Percentiles rank a stretch among this genome's conserved stretches.
These are phyloP conservation scores for Filobasidium uniguttulatum DNA, from an alignment of 1,284 basidiomycete species.

Conservation along the genomic window DNA sequence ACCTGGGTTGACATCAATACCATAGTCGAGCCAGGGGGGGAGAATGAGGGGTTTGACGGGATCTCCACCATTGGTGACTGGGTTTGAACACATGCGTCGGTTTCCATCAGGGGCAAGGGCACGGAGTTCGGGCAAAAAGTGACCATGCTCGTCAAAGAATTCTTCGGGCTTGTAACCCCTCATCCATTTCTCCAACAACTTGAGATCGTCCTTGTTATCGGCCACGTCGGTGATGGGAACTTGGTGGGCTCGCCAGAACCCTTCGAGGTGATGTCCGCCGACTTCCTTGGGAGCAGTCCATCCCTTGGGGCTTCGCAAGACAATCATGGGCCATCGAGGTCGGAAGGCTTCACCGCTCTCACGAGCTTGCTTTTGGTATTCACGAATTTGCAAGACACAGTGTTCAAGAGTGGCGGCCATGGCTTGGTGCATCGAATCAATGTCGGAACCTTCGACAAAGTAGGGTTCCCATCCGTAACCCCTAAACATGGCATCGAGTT, in stretches of 20 bases:
- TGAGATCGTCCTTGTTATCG: slow-evolving; percentile 19
- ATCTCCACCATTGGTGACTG: slow-evolving; percentile 44
- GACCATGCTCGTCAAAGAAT: slow-evolving; percentile 34
- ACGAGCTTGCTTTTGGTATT: slow-evolving; percentile 14
- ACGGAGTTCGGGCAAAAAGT: slow-evolving; percentile 43
- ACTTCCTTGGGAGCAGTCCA: slow-evolving; percentile 14
- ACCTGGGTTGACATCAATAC: slow-evolving; percentile 35
- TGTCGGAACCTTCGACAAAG: slow-evolving; percentile 27
- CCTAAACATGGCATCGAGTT: slow-evolving; percentile 23
- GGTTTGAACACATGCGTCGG: slow-evolving; percentile 23
- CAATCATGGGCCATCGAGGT: slow-evolving; percentile 17
- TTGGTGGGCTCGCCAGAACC: slow-evolving; percentile 15
- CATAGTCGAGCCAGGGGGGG: slow-evolving; percentile 50
- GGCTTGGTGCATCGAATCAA: slow-evolving; percentile 27
- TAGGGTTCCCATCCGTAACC: slow-evolving; percentile 29
- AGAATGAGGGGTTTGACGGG: slow-evolving; percentile 45
- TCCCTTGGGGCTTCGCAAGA: slow-evolving; percentile 14
- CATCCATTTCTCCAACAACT: slow-evolving; percentile 12
- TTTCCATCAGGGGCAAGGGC: slow-evolving; percentile 20
- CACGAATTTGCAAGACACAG: slow-evolving; percentile 13
- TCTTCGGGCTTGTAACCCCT: slow-evolving; percentile 26
- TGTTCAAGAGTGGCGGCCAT: slow-evolving; percentile 16
- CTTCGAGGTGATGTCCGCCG: slow-evolving; percentile 13
- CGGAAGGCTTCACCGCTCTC: slow-evolving; percentile 14
- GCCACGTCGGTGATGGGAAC: slow-evolving; percentile 26